Conservation (phyloP, 495 filamentous ascomycete genomes). For the Penicillium roqueforti region DNA sequence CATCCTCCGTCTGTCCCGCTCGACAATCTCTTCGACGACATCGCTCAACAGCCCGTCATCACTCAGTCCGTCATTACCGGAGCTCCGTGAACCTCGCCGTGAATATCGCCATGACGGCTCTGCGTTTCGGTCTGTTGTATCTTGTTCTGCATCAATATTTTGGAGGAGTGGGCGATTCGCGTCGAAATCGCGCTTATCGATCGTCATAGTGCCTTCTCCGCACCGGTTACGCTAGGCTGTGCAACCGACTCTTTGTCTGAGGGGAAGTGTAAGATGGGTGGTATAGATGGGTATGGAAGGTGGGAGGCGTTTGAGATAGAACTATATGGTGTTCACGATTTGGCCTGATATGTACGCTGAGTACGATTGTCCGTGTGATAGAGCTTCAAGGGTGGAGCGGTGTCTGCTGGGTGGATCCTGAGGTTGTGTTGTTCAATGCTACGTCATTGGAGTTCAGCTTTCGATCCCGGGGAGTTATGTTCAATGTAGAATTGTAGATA, state of each 20-base stretch:
- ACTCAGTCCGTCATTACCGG: constrained; percentile 18
- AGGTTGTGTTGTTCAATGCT: constrained; percentile 19
- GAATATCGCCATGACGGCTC: constrained; percentile 11
- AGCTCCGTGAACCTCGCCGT: constrained; percentile 16
- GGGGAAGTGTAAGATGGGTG: not conserved
- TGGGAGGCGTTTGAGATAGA: not conserved
- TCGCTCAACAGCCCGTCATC: constrained; percentile 57
- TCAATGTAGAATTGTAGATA: not conserved
- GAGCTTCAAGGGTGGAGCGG: constrained; percentile 14
- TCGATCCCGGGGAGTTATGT: constrained; percentile 1
- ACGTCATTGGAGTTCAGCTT: constrained; percentile 17
- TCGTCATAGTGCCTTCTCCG: constrained; percentile 28
- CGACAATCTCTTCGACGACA: constrained; percentile 57
- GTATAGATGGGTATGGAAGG: not conserved
- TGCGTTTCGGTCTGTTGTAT: constrained; percentile 12
- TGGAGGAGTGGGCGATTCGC: constrained; percentile 44
- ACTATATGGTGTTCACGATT: not conserved
- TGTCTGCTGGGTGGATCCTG: constrained; percentile 28
- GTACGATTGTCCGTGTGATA: not conserved
- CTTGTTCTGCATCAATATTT: constrained; percentile 28
- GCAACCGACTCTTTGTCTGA: not conserved
- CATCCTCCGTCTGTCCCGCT: constrained; percentile 52
- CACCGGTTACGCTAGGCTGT: not conserved
- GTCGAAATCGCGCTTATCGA: constrained; percentile 62
- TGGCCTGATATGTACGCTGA: not conserved